These are phyloP conservation scores for Cryptococcus deneoformans DNA, from an alignment of 1,284 basidiomycete species.

Conservation along the genomic window DNA sequence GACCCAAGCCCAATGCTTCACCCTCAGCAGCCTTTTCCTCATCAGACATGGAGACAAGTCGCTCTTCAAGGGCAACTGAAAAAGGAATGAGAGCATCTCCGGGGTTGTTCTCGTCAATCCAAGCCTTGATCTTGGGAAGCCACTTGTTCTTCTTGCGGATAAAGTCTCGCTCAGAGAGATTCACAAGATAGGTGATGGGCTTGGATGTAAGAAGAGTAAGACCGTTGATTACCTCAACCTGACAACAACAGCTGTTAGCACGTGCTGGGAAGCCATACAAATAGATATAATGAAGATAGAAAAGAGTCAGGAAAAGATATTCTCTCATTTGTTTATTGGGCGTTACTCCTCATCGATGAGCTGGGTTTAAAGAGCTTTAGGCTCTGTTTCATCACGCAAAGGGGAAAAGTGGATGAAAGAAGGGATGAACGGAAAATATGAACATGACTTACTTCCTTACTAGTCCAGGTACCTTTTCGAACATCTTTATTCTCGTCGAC, in stretches of 20 bases:
- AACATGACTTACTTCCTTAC: constrained; percentile 80
- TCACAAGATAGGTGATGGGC: constrained; percentile 97
- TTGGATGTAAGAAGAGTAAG: constrained; percentile 93
- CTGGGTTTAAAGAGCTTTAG: constrained; percentile 66
- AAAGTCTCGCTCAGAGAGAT: constrained; percentile 94
- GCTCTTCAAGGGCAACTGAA: constrained; percentile 94
- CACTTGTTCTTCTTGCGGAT: constrained; percentile 99
- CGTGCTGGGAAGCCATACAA: too few species aligned
- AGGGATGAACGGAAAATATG: not conserved
- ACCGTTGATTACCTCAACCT: constrained; percentile 96
- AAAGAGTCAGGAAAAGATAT: constrained; percentile 52
- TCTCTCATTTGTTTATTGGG: constrained; percentile 63
- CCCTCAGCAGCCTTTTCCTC: constrained; percentile 74
- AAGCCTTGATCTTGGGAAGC: constrained; percentile 96
- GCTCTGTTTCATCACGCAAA: constrained; percentile 73
- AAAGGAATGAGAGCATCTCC: constrained; percentile 97
- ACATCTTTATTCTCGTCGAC: constrained; percentile 85
- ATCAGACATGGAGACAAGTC: constrained; percentile 63
- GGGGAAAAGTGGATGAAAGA: constrained; percentile 4
- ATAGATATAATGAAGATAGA: too few species aligned
- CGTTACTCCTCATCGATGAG: constrained; percentile 69
- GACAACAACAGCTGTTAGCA: constrained; percentile 15
- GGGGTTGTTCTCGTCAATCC: constrained; percentile 97
- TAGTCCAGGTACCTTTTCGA: constrained; percentile 90
- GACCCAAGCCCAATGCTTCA: constrained; percentile 53